Base-by-base conservation (phyloP, 2,329 filamentous ascomycete genomes). In the Nannizziopsis barbatae region DNA sequence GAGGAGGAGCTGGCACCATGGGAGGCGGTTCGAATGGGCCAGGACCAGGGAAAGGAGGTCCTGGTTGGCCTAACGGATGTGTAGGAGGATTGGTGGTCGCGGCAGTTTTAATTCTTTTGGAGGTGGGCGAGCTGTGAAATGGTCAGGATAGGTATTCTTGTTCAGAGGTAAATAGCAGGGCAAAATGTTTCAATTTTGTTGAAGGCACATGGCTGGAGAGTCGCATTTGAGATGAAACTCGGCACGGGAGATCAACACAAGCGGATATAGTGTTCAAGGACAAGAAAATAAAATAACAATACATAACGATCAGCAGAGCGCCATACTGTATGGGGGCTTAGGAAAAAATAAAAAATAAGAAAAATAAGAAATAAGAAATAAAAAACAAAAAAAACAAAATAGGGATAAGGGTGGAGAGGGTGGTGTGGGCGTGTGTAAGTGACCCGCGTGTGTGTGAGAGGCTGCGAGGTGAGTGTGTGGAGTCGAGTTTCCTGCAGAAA, bases 21-120 rank as follows among this genome's bases (percentile, higher is more conserved):
- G 64, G 61, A 50, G 68, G 64, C 50, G 41, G 44, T 52, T 68
- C 65, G 49, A 65, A 67, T 15, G 58, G 52, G 52, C 59, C 56
- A 44, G 65, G 57, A 53, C 60, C 56, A 38, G 62, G 61, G 43
- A 63, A 66, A 20, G 63, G 59, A 47, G 64, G 59, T 20, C 62
- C 54, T 53, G 66, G 65, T 52, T 67, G 65, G 39, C 58, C 56
- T 53, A 68, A 53, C 38, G 66, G 60, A 52, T 66, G 65, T 45
- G 63, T 56, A 46, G 64, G 60, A 30, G 62, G 56, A 47, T 61
- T 59, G 22, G 66, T 53, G n/a, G 51, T 44, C 17, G 62, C 56
- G 50, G 64, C 63, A 37, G 65, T 66, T 53, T 69, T 69, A 57
- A 68, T 61, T 40, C 66, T 63, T 51, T 69, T 69, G 47, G 65